Evolutionary conservation across 2,329 filamentous ascomycete genomes (phyloP), one percentile per base, ranked within the genome.

Genomic region (Venturia asperata): DNA sequence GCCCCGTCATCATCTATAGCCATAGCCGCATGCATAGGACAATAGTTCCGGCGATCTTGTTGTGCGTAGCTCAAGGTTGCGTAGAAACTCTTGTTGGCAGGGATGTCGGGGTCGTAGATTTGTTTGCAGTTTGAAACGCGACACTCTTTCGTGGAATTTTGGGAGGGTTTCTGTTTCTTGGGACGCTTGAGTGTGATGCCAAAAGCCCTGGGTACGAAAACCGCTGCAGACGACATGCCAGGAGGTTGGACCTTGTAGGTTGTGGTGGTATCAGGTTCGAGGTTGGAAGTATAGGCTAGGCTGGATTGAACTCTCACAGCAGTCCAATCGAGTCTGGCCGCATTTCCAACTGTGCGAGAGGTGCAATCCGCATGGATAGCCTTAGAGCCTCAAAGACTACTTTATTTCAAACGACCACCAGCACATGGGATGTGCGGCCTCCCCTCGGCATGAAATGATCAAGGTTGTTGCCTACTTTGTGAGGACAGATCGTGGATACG

Each of bases 201-300:
- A 21, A 61, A 61, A 43, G 41, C 21, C 21, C 24, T 13, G 3
- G 58, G 58, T 24, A 34, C 27, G 24, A 47, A 42, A 30, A 43
- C 19, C 10, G 43, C 60, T 62, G 21, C 60, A n/a, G 60, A 62
- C 17, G 60, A 62, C 60, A 62, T 42, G 37, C 19, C 37, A 15
- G n/a, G 19, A 27, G 37, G 3, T 7, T 17, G 17, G 60, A 30
- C 30, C 24, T 39, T 43, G 37, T n/a, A 61, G 24, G 49, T 34
- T 6, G 24, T 34, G 49, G 3, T 27, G 21, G 10, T 17, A 15
- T 34, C 24, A 15, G 30, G 30, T 6, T 30, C 15, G 49, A 55
- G 24, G 5, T 11, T 7, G 24, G 24, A 55, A 10, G 49, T 55
- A 15, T 4, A 21, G n/a, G 24, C 30, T 5, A 34, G 13, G 30